These are phyloP conservation scores for Galerina sulciceps DNA, from an alignment of 768 basidiomycete species.

Conservation along the genomic window DNA sequence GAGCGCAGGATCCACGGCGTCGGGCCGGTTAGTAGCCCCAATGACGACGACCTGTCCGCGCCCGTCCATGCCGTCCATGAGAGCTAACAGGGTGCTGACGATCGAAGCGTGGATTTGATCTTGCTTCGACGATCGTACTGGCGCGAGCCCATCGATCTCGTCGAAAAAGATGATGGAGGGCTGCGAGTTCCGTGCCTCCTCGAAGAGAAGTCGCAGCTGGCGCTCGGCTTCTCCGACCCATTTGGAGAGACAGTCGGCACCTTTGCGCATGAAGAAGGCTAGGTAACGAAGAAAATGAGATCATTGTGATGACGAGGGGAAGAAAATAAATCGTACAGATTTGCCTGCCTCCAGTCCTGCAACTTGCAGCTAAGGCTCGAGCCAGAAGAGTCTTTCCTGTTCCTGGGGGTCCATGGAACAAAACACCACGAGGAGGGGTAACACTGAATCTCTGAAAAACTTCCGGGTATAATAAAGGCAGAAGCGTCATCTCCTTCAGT, in stretches of 20 bases:
- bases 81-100: slow-evolving; percentile 91
- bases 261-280: slow-evolving; percentile 99
- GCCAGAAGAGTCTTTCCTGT: slow-evolving; percentile 97
- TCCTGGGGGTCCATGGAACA: slow-evolving; percentile 99
- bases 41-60: slow-evolving; percentile 97
- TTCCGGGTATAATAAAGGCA: slow-evolving; percentile 95
- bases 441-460: slow-evolving; percentile 93
- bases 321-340: slow-evolving; percentile 72
- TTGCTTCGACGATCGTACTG: slow-evolving; percentile 97
- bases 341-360: slow-evolving; percentile 81
- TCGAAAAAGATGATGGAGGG: slow-evolving; percentile 99
- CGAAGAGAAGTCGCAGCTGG: slow-evolving; percentile 92
- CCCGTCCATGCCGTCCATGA: slow-evolving; percentile 99
- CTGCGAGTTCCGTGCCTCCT: slow-evolving; percentile 90
- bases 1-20: slow-evolving; percentile 96
- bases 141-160: slow-evolving; percentile 98
- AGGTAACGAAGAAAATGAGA: slow-evolving; percentile 28
- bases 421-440: slow-evolving; percentile 93
- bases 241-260: slow-evolving; percentile 96
- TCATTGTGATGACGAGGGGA: background rate
- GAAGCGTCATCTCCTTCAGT: slow-evolving; percentile 96
- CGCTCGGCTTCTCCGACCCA: slow-evolving; percentile 99
- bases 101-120: slow-evolving; percentile 99
- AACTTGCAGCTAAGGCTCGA: slow-evolving; percentile 91
- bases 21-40: slow-evolving; percentile 96